phyloP scores from a whole-genome alignment of 371 early-diverging fungal genomes.

The Zopfochytrium polystomum region DNA sequence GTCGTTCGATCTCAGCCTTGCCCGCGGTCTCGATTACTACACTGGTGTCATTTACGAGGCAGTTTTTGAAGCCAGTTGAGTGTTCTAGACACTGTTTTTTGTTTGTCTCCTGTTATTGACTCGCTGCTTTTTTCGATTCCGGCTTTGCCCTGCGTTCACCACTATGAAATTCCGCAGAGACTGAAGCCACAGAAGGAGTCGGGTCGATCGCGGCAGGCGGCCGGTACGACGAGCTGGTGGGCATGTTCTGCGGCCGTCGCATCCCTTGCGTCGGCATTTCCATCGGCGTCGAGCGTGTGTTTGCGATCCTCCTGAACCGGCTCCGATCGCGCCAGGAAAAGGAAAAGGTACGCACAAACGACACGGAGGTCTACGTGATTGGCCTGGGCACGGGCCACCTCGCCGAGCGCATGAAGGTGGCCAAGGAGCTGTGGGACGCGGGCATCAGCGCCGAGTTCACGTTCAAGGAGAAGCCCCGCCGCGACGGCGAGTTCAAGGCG shows the following conservation, averaged over 20 bases:
- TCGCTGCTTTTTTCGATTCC: not conserved
- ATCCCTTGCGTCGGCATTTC: constrained; percentile 98
- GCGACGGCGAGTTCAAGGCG: constrained; percentile 72
- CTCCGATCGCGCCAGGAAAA: constrained; percentile 54
- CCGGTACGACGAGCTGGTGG: constrained; percentile 98
- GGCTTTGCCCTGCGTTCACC: too few species aligned
- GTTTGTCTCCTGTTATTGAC: not conserved
- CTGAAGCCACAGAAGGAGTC: constrained; percentile 79
- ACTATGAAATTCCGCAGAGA: constrained; percentile 2
- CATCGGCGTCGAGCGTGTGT: constrained; percentile 97
- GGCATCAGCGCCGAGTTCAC: constrained; percentile 87
- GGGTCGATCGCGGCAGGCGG: constrained; percentile 99
- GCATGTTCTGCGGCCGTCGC: constrained; percentile 79
- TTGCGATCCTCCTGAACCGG: constrained; percentile 66
- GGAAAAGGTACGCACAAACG: constrained; percentile 72
- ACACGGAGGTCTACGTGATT: constrained; percentile 86
- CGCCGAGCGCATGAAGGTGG: constrained; percentile 87
- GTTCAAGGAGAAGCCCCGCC: constrained; percentile 88
- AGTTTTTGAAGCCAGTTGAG: constrained; percentile 67
- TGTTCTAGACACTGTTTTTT: not conserved
- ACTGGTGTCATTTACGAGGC: constrained; percentile 99
- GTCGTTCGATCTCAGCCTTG: constrained; percentile 93
- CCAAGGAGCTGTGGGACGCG: constrained; percentile 83
- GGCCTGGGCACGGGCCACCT: constrained; percentile 83
- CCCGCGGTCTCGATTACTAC: constrained; percentile 98